Conservation (phyloP, 805 yeast genomes). For the Metschnikowia peoriensis region DNA sequence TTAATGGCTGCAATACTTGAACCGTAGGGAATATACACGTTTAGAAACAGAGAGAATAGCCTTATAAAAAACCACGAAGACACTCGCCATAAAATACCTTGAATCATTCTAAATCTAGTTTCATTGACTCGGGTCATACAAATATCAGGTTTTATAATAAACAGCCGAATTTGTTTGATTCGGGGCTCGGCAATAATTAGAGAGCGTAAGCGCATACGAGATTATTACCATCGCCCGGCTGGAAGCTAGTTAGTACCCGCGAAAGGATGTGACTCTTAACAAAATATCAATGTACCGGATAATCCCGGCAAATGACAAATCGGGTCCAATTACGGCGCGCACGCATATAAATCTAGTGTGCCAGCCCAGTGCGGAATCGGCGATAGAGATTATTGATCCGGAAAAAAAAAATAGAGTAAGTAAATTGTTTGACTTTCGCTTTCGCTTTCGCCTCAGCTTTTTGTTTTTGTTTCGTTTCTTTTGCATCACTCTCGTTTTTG, state of each 20-base stretch:
- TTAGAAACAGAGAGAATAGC: too few relatives aligned
- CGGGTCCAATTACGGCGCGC: constrained; percentile 8
- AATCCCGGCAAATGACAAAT: constrained; percentile 16
- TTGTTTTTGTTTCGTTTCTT: not conserved
- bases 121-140: too few relatives aligned
- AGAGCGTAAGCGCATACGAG: too few relatives aligned
- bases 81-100: too few relatives aligned
- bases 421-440: not conserved
- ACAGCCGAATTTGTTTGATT: too few relatives aligned
- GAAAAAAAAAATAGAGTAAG: not conserved
- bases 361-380: constrained; percentile 2
- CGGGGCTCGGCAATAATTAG: too few relatives aligned
- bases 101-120: too few relatives aligned
- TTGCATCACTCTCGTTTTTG: not conserved
- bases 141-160: too few relatives aligned
- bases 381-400: not conserved
- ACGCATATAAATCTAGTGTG: constrained; percentile 1
- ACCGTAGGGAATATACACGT: too few relatives aligned
- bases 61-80: too few relatives aligned
- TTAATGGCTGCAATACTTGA: too few relatives aligned
- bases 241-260: not conserved
- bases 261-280: not conserved
- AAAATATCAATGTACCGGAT: constrained; percentile 6
- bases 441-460: not conserved
- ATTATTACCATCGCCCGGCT: too few relatives aligned